Percentiles rank a stretch among this genome's conserved stretches.
Conservation (phyloP, 78 protist species). For the Dictyostelium intermedium region DNA sequence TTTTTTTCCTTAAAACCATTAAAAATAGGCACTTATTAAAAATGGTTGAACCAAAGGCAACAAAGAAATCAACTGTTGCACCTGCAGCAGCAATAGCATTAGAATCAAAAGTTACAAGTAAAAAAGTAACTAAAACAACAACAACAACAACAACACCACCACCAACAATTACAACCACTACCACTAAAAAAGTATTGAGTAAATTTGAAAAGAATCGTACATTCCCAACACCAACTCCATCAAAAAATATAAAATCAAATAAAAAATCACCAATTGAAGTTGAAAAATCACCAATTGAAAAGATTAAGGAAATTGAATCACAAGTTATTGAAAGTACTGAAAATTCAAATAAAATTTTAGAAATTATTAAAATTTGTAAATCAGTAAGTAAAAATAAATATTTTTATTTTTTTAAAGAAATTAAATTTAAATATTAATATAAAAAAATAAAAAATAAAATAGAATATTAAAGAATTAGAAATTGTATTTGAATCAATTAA, state of each 20-base stretch:
- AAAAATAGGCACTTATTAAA: no score
- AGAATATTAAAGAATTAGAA: slow-evolving; percentile 45
- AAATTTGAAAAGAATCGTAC: neutral
- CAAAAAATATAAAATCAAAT: neutral
- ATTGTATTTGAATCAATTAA: slow-evolving; percentile 60
- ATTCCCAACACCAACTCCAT: neutral
- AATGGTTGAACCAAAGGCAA: neutral
- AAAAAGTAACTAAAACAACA: neutral
- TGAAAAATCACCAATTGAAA: slow-evolving; percentile 14
- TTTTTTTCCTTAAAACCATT: neutral
- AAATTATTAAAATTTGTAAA: slow-evolving; percentile 51
- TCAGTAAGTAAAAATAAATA: neutral
- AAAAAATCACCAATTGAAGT: neutral
- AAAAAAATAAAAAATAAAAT: neutral
- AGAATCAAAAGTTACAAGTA: neutral
- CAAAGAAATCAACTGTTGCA: neutral
- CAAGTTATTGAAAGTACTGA: slow-evolving; percentile 36
- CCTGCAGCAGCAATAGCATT: neutral
- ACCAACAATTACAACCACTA: neutral
- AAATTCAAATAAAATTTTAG: slow-evolving; percentile 34
- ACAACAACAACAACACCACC: neutral
- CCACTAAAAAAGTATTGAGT: neutral
- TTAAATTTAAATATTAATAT: no score
- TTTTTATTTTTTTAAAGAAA: no score
- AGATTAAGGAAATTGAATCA: slow-evolving; percentile 15